phyloP scores from a whole-genome alignment of 192 early-diverging fungal species.

The Pilaira anomala region DNA sequence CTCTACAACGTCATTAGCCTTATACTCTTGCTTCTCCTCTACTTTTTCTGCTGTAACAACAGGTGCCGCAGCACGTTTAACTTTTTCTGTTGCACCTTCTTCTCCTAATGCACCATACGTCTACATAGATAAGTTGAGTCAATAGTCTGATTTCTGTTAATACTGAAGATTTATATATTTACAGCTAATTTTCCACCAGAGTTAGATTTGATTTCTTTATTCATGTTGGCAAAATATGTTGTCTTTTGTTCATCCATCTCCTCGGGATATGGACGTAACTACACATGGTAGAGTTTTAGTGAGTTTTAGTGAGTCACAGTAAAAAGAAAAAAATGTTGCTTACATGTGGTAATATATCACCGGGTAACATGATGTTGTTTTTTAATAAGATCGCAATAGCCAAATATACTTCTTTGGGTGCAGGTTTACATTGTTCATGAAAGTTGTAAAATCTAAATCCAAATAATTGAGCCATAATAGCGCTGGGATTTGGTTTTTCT shows the following conservation, averaged over 20 bases:
- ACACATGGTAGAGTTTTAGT: not conserved
- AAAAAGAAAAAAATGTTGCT: not conserved
- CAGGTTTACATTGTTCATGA: conserved; percentile 30
- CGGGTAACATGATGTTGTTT: conserved; percentile 46
- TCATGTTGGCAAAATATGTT: conserved; percentile 42
- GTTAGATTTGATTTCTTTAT: conserved; percentile 29
- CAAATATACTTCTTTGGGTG: conserved; percentile 48
- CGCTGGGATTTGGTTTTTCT: not conserved
- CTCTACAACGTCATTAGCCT: conserved; percentile 61
- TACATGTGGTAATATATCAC: conserved; percentile 66
- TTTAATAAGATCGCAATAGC: conserved; percentile 58
- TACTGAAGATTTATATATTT: not conserved
- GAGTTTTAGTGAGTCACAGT: too few relatives aligned
- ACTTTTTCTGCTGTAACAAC: not conserved
- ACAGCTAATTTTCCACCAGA: conserved; percentile 20
- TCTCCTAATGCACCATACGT: conserved; percentile 31
- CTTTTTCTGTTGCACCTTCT: conserved; percentile 27
- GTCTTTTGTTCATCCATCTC: conserved; percentile 46
- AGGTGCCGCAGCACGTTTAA: not conserved
- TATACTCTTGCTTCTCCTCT: not conserved
- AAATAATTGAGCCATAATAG: conserved; percentile 59
- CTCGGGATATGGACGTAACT: conserved; percentile 52
- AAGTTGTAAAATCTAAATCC: conserved; percentile 73
- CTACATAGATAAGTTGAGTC: not conserved
- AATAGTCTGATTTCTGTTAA: not conserved